Percentiles rank a stretch among this genome's conserved stretches.
phyloP scores from a whole-genome alignment of 2,329 filamentous ascomycete genomes.

The Aureobasidium sp. region DNA sequence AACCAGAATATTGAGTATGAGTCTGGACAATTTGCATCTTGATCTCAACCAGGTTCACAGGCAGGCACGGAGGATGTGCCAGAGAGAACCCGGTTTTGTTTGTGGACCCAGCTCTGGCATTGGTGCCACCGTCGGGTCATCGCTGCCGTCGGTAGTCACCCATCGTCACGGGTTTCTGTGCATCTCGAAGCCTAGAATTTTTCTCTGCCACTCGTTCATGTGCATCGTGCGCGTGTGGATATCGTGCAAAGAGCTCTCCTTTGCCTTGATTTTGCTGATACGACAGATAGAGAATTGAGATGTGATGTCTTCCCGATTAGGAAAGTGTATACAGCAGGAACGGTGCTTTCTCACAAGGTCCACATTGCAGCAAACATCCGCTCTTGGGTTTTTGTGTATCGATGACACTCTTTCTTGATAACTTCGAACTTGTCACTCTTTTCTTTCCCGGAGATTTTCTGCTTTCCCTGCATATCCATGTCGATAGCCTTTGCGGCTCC shows the following conservation, averaged over 20 bases:
- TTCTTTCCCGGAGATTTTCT: background rate
- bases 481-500: background rate
- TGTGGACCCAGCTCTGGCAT: background rate
- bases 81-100: background rate
- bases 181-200: background rate
- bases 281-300: background rate
- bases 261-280: background rate
- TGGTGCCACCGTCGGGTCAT: background rate
- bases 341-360: background rate
- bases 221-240: background rate
- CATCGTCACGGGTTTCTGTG: conserved; percentile 2
- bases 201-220: background rate
- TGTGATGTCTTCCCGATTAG: background rate
- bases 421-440: background rate
- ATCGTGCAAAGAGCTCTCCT: background rate
- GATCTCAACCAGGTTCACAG: background rate
- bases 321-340: conserved; percentile 2
- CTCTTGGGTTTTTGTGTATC: background rate
- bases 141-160: background rate
- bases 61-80: background rate
- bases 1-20: background rate
- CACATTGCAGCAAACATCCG: background rate
- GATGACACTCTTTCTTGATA: background rate
- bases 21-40: background rate
- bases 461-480: background rate